Base-by-base conservation (phyloP, 257 asterid species). In the Solanum acaule region DNA sequence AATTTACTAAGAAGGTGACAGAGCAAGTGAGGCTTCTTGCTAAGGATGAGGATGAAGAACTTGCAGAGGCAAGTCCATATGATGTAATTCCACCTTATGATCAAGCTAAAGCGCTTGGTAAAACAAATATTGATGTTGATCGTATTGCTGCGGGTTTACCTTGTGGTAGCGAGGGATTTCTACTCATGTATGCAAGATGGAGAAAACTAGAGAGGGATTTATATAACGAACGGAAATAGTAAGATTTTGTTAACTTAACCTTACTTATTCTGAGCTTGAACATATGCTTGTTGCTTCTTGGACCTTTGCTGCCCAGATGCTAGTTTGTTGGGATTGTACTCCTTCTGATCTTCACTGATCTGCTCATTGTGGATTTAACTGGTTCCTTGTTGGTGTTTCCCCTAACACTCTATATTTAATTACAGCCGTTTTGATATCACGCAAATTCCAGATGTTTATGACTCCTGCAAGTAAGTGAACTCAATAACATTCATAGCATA, bases 131-230 rank as follows among this genome's bases (percentile, higher is more conserved):
- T 84, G 99, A 97, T 89, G 95, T 95, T 82, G 99, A 94, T 88
- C 98, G 99, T 15, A 96, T 97, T 88, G 98, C 99, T 52, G 99
- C 99, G 61, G 99, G 99, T 46, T 89, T 97, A 88, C 99, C 99
- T 71, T 97, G 99, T 88, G 99, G 99, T 25, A 95, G 96, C 87
- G 99, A 97, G 90, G 99, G 99, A 83, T 97, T 96, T 88, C 98
- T 97, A 90, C 98, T 97, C 90, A 96, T 97, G 99, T 95, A 92
- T 91, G 99, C 99, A 91, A 97, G 99, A 11, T 97, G 99, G 99
- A 93, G 98, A 90, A 97, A 97, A 90, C 99, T 97, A 27, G 97
- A 95, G 89, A 93, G 98, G 87, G 99, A 94, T 90, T 89, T 97
- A 93, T 97, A 95, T 90, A 97, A 94, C 83, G 99, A 96, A 86